phyloP scores from a whole-genome alignment of 2,329 filamentous ascomycete genomes.

The Fusarium tricinctum region DNA sequence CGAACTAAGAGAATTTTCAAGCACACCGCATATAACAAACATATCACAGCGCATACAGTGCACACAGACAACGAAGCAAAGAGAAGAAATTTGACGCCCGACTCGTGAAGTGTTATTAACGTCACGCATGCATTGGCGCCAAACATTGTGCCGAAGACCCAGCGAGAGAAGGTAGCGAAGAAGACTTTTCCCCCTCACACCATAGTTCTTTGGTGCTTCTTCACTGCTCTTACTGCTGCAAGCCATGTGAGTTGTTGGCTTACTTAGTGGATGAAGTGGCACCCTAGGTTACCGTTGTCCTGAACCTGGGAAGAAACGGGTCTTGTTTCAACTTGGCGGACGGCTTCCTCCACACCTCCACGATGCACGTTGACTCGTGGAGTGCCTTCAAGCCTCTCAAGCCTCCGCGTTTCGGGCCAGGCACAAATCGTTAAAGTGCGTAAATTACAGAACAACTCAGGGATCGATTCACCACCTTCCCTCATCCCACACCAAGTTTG shows the following conservation, averaged over 20 bases:
- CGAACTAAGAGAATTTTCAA: slow-evolving; percentile 15
- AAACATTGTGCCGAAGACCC: slow-evolving; percentile 25
- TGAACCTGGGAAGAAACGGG: slow-evolving; percentile 38
- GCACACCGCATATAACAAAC: slow-evolving; percentile 31
- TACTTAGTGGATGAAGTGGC: slow-evolving; percentile 36
- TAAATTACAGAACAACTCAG: slow-evolving; percentile 24
- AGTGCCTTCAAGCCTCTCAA: slow-evolving; percentile 32
- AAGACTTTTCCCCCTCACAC: slow-evolving; percentile 39
- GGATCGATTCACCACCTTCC: slow-evolving; percentile 23
- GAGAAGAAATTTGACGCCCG: slow-evolving; percentile 11
- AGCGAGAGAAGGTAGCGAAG: slow-evolving; percentile 30
- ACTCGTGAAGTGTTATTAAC: slow-evolving; percentile 30
- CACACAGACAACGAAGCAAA: slow-evolving; percentile 15
- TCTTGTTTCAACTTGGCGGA: slow-evolving; percentile 42
- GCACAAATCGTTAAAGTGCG: slow-evolving; percentile 27
- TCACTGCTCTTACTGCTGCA: slow-evolving; percentile 28
- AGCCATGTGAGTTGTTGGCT: slow-evolving; percentile 32
- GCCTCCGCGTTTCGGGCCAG: slow-evolving; percentile 40
- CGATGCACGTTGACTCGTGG: slow-evolving; percentile 36
- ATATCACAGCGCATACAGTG: slow-evolving; percentile 24
- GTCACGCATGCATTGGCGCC: slow-evolving; percentile 44
- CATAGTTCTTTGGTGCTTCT: slow-evolving; percentile 28
- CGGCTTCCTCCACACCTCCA: slow-evolving; percentile 39
- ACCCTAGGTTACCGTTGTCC: slow-evolving; percentile 23
- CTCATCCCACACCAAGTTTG: no score